A percentile compares a stretch with the other conserved stretches of the same genome.
These are phyloP conservation scores for Eleusine coracana DNA, from an alignment of 176 grass and related monocot species.

Conservation along the genomic window DNA sequence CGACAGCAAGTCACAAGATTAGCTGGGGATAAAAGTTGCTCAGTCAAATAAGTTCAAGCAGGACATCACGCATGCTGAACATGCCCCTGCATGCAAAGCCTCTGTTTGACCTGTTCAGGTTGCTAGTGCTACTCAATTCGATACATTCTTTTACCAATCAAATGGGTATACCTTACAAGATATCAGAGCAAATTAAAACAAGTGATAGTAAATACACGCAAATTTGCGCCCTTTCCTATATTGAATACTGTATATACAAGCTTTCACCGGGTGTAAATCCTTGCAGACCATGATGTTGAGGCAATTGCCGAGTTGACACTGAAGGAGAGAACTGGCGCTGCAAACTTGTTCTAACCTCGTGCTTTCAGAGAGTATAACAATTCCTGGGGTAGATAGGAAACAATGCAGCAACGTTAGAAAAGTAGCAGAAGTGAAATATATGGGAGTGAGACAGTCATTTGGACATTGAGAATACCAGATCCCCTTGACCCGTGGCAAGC, in stretches of 20 bases:
- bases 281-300: background rate
- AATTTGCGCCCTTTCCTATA: conserved; percentile 37
- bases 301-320: background rate
- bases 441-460: background rate
- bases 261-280: conserved; percentile 27
- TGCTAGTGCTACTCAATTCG: conserved; percentile 2
- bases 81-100: background rate
- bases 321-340: conserved; percentile 5
- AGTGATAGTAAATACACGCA: conserved; percentile 5
- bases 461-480: conserved; percentile 46
- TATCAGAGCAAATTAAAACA: conserved; percentile 32
- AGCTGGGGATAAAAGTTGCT: background rate
- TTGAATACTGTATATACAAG: conserved; percentile 44
- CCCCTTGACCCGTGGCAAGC: conserved; percentile 33
- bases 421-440: background rate
- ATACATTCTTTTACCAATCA: conserved; percentile 40
- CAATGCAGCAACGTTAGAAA: conserved; percentile 15
- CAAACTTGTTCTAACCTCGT: conserved; percentile 8
- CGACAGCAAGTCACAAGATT: conserved; percentile 15
- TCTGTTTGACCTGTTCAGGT: conserved; percentile 16
- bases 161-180: conserved; percentile 38
- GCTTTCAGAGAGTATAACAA: conserved; percentile 55
- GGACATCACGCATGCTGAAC: background rate
- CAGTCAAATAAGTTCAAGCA: conserved; percentile 11
- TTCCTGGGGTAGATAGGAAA: conserved; percentile 37